Conservation (phyloP, 768 basidiomycete genomes). For the Rhodotorula diobovata region DNA sequence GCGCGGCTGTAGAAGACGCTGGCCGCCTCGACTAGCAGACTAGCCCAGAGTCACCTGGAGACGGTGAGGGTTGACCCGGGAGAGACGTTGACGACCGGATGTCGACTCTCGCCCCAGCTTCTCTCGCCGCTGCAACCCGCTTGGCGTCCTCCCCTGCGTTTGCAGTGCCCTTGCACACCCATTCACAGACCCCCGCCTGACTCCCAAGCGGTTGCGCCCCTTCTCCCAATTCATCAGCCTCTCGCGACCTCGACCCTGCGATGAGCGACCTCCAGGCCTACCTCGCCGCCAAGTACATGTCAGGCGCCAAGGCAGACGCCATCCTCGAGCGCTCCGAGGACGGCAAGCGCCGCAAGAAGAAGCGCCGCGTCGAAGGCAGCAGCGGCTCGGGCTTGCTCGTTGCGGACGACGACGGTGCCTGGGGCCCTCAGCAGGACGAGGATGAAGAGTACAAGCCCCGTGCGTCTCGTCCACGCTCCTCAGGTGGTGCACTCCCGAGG, state of each 20-base stretch:
- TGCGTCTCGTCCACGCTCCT: conserved; percentile 30
- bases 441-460: conserved; percentile 48
- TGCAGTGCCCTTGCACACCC: too few relatives aligned
- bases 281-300: conserved; percentile 89
- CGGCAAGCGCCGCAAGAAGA: conserved; percentile 56
- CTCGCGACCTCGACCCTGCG: background rate
- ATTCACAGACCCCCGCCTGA: too few relatives aligned
- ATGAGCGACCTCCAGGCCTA: conserved; percentile 62
- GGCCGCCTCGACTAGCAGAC: too few relatives aligned
- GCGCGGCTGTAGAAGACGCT: too few relatives aligned
- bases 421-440: conserved; percentile 37
- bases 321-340: conserved; percentile 63
- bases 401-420: conserved; percentile 48
- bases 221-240: too few relatives aligned
- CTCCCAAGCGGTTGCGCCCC: too few relatives aligned
- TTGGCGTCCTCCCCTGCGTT: too few relatives aligned
- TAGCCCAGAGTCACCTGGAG: too few relatives aligned
- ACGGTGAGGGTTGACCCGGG: too few relatives aligned
- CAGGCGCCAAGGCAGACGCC: conserved; percentile 90
- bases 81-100: too few relatives aligned
- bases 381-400: conserved; percentile 42
- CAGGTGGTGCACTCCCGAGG: rapidly evolving
- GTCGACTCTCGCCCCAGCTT: too few relatives aligned
- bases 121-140: too few relatives aligned
- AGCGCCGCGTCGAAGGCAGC: conserved; percentile 56